Evolutionary conservation across 1,139 yeast genomes (phyloP), one percentile per base, ranked within the genome.

Genomic region (Yamadazyma pseudoaaseri): DNA sequence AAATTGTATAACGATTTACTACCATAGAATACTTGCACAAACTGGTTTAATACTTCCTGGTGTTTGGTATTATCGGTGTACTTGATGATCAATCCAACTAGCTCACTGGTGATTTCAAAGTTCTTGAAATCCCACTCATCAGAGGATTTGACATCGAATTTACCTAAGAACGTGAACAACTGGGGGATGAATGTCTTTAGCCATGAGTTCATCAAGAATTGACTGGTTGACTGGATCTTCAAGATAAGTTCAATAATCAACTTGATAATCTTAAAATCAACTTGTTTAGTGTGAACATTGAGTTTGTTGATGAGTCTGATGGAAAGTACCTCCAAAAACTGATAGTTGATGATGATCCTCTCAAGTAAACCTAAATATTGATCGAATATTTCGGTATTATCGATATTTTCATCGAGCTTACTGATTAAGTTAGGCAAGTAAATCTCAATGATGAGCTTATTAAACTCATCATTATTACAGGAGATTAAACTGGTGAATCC

Each of bases 381-480:
- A 25, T 45, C 41, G 32, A 51, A 48, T 9, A 11, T 23, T n/a
- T 15, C 13, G 14, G 30, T n/a, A 8, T 12, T 51, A 58, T 5
- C 41, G 35, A 12, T 56, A 31, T 8, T 40, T 10, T 54, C 43
- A 27, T 66, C 70, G 1, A 84, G 79, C 54, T 26, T 57, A 2
- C 74, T 63, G 24, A 86, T 55, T 35, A 89, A 61, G 20, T 65
- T 66, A 1, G 90, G 86, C 34, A 86, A 64, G 1, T 86, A 68
- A 5, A 73, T 66, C 21, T 79, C 82, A 20, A 80, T 57, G 1
- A 89, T 71, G 2, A 76, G 45, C 24, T 49, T 47, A 26, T 45
- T 44, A 13, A 36, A 39, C 14, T 62, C 54, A 3, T 76, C 67
- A 34, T 69, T 56, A 3, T 49, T 45, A 11, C 37, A 16, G 10